Evolutionary conservation across 345 rosid species (phyloP), one percentile per base, ranked within the genome.

Genomic region (Linum tenue): DNA sequence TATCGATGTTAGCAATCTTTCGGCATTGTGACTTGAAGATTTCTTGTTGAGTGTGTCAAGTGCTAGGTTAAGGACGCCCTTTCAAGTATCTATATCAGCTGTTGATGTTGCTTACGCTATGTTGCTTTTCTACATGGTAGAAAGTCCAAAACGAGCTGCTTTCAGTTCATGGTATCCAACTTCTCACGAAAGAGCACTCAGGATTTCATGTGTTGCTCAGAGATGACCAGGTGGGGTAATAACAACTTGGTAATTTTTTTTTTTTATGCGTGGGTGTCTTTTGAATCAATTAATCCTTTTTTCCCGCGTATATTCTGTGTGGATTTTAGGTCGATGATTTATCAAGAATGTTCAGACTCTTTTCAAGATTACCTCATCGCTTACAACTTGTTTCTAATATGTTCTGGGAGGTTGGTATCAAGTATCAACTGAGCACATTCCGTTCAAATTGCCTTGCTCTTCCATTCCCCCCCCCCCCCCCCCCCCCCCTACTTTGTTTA

Each of bases 301-400:
- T 22, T 22, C 31, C 31, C 31, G 31, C 31, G 31, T 22, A 22
- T 22, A 22, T 22, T 22, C 31, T 22, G 40, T 31, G 5, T 50
- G 5, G 7, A 2, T 15, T 68, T 40, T 73, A 94, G 99, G 86
- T 83, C 66, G 97, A 86, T 16, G 99, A 95, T 77, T 87, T 95
- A 64, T 95, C 98, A 37, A 82, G 99, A 82, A 95, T 91, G 90
- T 87, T 83, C 76, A 84, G 90, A 80, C 99, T 91, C 55, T 95
- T 82, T 68, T 82, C 80, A 62, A 86, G 86, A 71, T 84, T 89
- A 68, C 73, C 80, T 1, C 66, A 67, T 63, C 96, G 97, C 69
- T 76, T 95, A 82, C 98, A 89, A 50, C 97, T 90, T 8, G 86
- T 91, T 55, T 88, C 98, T 67, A 72, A 73, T 72, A 76, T 85